These are phyloP conservation scores for Peronosclerospora sorghi DNA, from an alignment of 352 stramenopile genomes.

Conservation along the genomic window DNA sequence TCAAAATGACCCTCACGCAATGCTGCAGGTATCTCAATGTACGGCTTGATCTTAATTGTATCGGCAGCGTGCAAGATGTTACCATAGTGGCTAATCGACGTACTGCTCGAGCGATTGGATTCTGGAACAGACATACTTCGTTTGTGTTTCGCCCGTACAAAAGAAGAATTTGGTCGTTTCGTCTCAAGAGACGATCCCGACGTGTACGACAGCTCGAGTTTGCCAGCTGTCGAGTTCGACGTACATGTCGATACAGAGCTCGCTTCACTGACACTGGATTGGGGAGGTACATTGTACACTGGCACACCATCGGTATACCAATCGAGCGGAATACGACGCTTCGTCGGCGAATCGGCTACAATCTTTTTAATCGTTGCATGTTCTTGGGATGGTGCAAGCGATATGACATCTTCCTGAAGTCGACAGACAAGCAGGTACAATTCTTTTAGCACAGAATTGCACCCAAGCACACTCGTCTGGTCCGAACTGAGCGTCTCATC, in stretches of 20 bases:
- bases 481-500: constrained; percentile 17
- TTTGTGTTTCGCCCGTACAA: constrained; percentile 15
- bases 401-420: constrained; percentile 46
- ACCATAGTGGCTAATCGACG: constrained; percentile 12
- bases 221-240: constrained; percentile 26
- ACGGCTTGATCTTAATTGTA: constrained; percentile 41
- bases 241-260: constrained; percentile 24
- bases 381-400: constrained; percentile 41
- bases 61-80: constrained; percentile 24
- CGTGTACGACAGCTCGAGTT: constrained; percentile 28
- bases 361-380: constrained; percentile 76
- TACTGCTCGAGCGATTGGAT: constrained; percentile 21
- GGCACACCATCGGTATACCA: constrained; percentile 52
- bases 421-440: constrained; percentile 45
- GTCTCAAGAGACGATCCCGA: constrained; percentile 35
- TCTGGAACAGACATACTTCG: constrained; percentile 25
- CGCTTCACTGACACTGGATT: constrained; percentile 25
- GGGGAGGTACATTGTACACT: constrained; percentile 17
- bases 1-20: constrained; percentile 66
- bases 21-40: constrained; percentile 28
- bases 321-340: constrained; percentile 61
- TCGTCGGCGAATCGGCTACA: constrained; percentile 46
- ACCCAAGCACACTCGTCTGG: constrained; percentile 46
- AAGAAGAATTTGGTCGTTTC: constrained; percentile 19
- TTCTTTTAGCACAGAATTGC: constrained; percentile 52